Evolutionary conservation across 805 yeast genomes (phyloP).

Genomic region (Yamadazyma insecticola): DNA sequence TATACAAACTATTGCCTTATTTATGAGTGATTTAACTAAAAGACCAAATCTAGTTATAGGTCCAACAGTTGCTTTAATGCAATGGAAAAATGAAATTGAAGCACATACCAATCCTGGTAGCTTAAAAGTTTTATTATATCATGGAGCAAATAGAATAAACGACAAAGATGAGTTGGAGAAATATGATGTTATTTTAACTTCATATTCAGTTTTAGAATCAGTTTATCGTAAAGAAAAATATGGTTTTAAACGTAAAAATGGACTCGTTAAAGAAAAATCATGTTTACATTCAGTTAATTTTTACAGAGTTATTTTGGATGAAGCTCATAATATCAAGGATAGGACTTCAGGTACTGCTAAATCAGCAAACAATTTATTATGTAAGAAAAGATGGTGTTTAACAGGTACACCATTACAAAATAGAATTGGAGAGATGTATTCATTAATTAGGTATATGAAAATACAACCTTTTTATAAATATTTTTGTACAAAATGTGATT

Average conservation of each 20-base stretch:
- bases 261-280: slow-evolving; percentile 68
- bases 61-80: slow-evolving; percentile 98
- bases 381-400: slow-evolving; percentile 83
- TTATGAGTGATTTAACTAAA: slow-evolving; percentile 62
- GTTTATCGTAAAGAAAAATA: slow-evolving; percentile 75
- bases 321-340: slow-evolving; percentile 96
- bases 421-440: slow-evolving; percentile 93
- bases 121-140: slow-evolving; percentile 70
- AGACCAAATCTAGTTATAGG: slow-evolving; percentile 88
- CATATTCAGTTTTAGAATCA: slow-evolving; percentile 89
- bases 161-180: slow-evolving; percentile 51
- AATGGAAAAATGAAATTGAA: slow-evolving; percentile 92
- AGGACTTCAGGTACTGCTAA: slow-evolving; percentile 89
- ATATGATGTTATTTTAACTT: slow-evolving; percentile 82
- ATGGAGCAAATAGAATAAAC: slow-evolving; percentile 76
- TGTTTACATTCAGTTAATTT: slow-evolving; percentile 70
- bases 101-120: slow-evolving; percentile 66
- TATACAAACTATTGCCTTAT: slow-evolving; percentile 87
- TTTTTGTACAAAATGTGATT: slow-evolving; percentile 90
- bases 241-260: slow-evolving; percentile 75
- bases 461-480: slow-evolving; percentile 84
- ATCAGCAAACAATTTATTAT: slow-evolving; percentile 73
- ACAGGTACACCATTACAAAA: slow-evolving; percentile 97
- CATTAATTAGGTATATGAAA: slow-evolving; percentile 79
- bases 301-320: slow-evolving; percentile 87